Percentiles rank a stretch among this genome's conserved stretches.
Conservation (phyloP, 1,139 yeast genomes). For the Diutina neorugosa region DNA sequence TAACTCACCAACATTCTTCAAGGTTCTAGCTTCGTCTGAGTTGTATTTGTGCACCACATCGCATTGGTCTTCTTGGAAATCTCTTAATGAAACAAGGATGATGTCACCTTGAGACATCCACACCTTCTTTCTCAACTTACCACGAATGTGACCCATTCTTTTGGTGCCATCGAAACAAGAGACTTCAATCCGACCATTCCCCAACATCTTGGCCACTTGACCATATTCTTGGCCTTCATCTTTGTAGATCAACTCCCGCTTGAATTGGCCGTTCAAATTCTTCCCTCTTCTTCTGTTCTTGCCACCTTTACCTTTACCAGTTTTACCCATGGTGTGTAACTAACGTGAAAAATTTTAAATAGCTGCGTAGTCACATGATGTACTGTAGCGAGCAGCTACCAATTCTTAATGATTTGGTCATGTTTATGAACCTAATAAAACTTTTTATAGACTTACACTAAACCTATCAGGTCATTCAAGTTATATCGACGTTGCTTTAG, state of each 20-base stretch:
- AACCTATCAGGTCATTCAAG: no score
- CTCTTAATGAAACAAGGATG: conserved; percentile 89
- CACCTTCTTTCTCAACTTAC: conserved; percentile 97
- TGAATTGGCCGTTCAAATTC: conserved; percentile 84
- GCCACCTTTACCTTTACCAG: conserved; percentile 50
- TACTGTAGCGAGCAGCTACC: not conserved
- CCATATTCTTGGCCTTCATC: conserved; percentile 99
- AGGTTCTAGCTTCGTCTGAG: conserved; percentile 95
- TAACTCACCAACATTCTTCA: conserved; percentile 92
- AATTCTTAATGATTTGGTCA: not conserved
- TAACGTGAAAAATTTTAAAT: conserved; percentile 1
- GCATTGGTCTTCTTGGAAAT: conserved; percentile 96
- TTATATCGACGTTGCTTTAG: no score
- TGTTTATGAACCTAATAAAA: not conserved
- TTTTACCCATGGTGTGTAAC: conserved; percentile 28
- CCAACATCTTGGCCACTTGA: conserved; percentile 95
- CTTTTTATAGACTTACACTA: no score
- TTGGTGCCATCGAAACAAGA: conserved; percentile 86
- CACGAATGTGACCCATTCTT: conserved; percentile 97
- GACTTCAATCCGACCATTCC: conserved; percentile 95
- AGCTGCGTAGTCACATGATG: not conserved
- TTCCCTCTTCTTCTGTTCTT: conserved; percentile 98
- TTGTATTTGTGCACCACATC: conserved; percentile 96
- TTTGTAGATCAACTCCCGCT: conserved; percentile 83
- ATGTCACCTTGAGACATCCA: conserved; percentile 99